Base-by-base conservation (phyloP, 2,329 filamentous ascomycete species). In the Cadophora gregata region DNA sequence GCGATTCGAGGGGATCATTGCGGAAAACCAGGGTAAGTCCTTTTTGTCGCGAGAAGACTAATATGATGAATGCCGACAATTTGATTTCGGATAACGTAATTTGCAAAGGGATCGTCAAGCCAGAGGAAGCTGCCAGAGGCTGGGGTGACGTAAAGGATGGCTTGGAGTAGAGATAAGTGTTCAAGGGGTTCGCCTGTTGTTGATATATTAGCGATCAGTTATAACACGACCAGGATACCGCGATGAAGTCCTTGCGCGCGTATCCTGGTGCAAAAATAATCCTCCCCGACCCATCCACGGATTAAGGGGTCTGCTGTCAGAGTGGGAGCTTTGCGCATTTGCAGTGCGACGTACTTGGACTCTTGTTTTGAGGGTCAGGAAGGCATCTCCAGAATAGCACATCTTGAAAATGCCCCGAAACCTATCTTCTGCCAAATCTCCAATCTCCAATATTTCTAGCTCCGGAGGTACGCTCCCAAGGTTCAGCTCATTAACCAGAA, bases 371-470 rank as follows among this genome's bases (percentile, higher is more conserved):
- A 99, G 85, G 29, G 96, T 98, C 80, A 99, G 81, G 78, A 94
- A 98, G 33, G 96, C 95, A 81, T 99, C 95, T 72, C 96, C 96
- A 1, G 92, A 89, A 79, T 99, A 99, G 78, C 91, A 95, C 95
- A 99, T 98, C 80, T 98, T 98, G 85, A 99, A 99, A 74, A 99
- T 98, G 77, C 96, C 96, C 67, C 96, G 88, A 79, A 99, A 99
- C 62, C 95, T 86, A 82, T 99, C 96, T 81, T 98, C 96, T 62
- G 96, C 96, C 78, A 99, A 84, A 80, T 99, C 96, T 66, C 96
- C 96, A 79, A 99, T 97, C 83, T 99, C 96, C 71, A 99, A 82
- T 71, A 99, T 98, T 81, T 99, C 96, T 75, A 99, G 83, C 77
- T 98, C 93, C 12, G 96, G 96, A 56, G 96, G 95, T 59, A 96